A percentile compares a stretch with the other conserved stretches of the same genome.
These are phyloP conservation scores for Capsicum chinense DNA, from an alignment of 257 asterid genomes.

Conservation along the genomic window DNA sequence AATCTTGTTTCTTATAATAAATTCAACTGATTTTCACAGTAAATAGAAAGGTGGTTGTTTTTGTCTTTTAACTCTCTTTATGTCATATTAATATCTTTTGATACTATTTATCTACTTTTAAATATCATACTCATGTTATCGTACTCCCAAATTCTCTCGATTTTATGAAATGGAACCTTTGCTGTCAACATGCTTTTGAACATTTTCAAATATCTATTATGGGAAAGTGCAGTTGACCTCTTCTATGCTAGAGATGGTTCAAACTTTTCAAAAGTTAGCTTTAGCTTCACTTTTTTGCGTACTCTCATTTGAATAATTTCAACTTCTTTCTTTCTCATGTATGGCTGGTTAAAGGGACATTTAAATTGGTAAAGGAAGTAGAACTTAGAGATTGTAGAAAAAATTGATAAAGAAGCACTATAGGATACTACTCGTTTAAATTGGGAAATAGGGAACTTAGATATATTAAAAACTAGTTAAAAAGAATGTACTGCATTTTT, in stretches of 20 bases:
- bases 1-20: not conserved
- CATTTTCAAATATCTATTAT: constrained; percentile 16
- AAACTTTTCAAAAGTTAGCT: not conserved
- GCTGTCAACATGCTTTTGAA: not conserved
- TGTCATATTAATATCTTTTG: constrained; percentile 8
- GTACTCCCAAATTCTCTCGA: not conserved
- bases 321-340: not conserved
- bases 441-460: constrained; percentile 12
- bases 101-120: not conserved
- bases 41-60: not conserved
- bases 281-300: not conserved
- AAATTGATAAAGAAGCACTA: not conserved
- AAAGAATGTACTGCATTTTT: not conserved
- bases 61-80: constrained; percentile 16
- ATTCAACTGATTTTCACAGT: not conserved
- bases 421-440: not conserved
- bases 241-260: constrained; percentile 8
- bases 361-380: not conserved
- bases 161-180: constrained; percentile 18
- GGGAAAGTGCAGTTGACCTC: not conserved
- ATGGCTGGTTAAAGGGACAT: not conserved
- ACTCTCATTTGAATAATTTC: not conserved
- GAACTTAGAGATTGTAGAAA: not conserved
- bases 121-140: not conserved
- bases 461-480: constrained; percentile 18